Percentiles rank a stretch among this genome's conserved stretches.
phyloP scores from a whole-genome alignment of 2,329 filamentous ascomycete genomes.

The Penicillium sp. region DNA sequence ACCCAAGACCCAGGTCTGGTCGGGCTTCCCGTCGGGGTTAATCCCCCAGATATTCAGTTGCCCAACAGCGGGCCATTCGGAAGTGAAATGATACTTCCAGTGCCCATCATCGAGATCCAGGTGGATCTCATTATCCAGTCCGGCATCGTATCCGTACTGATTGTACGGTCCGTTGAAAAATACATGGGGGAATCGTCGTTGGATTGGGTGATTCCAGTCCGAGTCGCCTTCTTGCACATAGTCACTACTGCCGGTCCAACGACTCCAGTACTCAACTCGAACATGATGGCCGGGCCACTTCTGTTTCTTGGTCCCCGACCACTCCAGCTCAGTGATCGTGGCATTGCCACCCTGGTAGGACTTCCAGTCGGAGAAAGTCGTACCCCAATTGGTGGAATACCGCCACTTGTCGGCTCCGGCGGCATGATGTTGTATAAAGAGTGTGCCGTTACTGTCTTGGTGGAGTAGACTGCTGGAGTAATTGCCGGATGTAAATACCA shows the following conservation, averaged over 20 bases:
- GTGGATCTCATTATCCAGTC: constrained; percentile 53
- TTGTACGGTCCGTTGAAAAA: constrained; percentile 63
- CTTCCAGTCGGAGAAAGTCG: constrained; percentile 58
- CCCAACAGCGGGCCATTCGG: constrained; percentile 60
- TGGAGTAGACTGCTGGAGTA: constrained; percentile 56
- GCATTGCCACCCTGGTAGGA: constrained; percentile 53
- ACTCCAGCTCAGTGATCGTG: constrained; percentile 49
- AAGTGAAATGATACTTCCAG: constrained; percentile 61
- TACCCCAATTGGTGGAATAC: constrained; percentile 62
- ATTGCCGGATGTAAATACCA: constrained; percentile 59
- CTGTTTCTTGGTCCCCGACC: constrained; percentile 58
- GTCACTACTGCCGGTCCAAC: constrained; percentile 56
- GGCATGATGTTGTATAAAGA: constrained; percentile 57
- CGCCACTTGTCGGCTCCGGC: constrained; percentile 61
- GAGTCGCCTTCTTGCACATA: constrained; percentile 59
- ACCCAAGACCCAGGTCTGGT: constrained; percentile 58
- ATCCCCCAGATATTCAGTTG: constrained; percentile 67
- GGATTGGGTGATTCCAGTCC: constrained; percentile 37
- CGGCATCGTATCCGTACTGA: constrained; percentile 61
- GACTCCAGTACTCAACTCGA: constrained; percentile 62
- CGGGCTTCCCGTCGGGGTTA: constrained; percentile 60
- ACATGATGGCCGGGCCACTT: constrained; percentile 62
- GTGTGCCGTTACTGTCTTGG: constrained; percentile 41
- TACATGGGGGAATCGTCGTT: constrained; percentile 59
- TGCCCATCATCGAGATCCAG: constrained; percentile 46